Base-by-base conservation (phyloP, 106 monocot species). In the Xerophyta viscosa region DNA sequence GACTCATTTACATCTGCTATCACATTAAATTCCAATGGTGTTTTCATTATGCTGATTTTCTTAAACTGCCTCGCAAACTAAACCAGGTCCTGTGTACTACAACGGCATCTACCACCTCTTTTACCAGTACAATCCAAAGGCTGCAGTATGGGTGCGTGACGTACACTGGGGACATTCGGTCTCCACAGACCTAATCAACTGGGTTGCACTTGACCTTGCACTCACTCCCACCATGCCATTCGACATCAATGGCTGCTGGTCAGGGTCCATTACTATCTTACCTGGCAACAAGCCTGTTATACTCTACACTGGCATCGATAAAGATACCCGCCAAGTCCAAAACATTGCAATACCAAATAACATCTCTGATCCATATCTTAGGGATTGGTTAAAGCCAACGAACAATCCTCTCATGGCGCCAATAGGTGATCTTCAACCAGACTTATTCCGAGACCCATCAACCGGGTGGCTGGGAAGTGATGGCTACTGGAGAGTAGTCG, bases 21-120 rank as follows among this genome's bases (percentile, higher is more conserved):
- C 11, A 36, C 11, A 5, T 36, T 36, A 36, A 11, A n/a, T n/a
- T n/a, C 33, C 7, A 36, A 36, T 36, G 33, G 11, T 36, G 5
- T 36, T 11, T 6, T 5, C 5, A 36, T 36, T 36, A 36, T 36
- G 5, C 11, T 11, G 7, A 36, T 36, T 36, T 36, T 1, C n/a
- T 29, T 18, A 43, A 19, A 46, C 43, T 14, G 8, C 15, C 14
- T 44, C 33, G 14, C 14, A 44, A 44, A 44, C 8, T 15, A 48
- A 37, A n/a, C 13, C 60, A 70, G 70, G 70, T n/a, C 82, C 82
- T 2, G 68, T 82, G 77, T 82, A 72, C 65, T 82, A 61, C 77
- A 77, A 77, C 13, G 82, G 82, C 21, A 8, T 65, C 47, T 82
- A 82, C 64, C 82, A 82, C 41, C 68, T 77, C 0, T 82, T 82